A percentile compares a stretch with the other conserved stretches of the same genome.
phyloP scores from a whole-genome alignment of 148 eudicot species.

The Beta vulgaris region DNA sequence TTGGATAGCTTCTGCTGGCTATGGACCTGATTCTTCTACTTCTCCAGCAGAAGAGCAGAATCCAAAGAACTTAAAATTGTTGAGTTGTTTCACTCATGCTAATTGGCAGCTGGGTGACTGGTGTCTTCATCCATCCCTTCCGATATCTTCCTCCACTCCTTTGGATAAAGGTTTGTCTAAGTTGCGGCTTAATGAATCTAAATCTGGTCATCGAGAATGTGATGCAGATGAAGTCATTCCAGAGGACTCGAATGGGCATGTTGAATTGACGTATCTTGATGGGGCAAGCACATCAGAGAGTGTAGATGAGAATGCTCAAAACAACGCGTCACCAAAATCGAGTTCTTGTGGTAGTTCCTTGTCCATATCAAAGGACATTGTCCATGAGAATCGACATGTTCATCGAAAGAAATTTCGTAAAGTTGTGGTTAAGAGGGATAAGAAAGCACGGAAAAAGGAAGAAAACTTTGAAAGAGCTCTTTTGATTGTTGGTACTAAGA shows the following conservation, averaged over 20 bases:
- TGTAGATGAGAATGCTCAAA: slow-evolving; percentile 35
- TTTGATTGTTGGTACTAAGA: slow-evolving; percentile 62
- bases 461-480: slow-evolving; percentile 81
- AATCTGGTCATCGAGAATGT: slow-evolving; percentile 34
- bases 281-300: slow-evolving; percentile 32
- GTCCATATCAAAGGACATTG: slow-evolving; percentile 57
- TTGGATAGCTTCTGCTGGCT: slow-evolving; percentile 97
- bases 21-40: slow-evolving; percentile 80
- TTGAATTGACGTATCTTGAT: slow-evolving; percentile 45
- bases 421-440: slow-evolving; percentile 75
- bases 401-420: slow-evolving; percentile 94
- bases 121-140: slow-evolving; percentile 68
- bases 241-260: slow-evolving; percentile 43
- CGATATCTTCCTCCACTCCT: slow-evolving; percentile 31
- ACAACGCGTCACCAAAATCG: slow-evolving; percentile 35
- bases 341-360: slow-evolving; percentile 51
- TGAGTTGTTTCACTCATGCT: slow-evolving; percentile 86
- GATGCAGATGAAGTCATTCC: slow-evolving; percentile 39
- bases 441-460: slow-evolving; percentile 73
- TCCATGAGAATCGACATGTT: slow-evolving; percentile 64
- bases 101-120: slow-evolving; percentile 98
- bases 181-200: slow-evolving; percentile 40
- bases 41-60: slow-evolving; percentile 92
- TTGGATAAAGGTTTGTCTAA: slow-evolving; percentile 52
- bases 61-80: slow-evolving; percentile 69